Evolutionary conservation across 305 asterid species (phyloP), one percentile per base, ranked within the genome.

Genomic region (Fraxinus greggii): DNA sequence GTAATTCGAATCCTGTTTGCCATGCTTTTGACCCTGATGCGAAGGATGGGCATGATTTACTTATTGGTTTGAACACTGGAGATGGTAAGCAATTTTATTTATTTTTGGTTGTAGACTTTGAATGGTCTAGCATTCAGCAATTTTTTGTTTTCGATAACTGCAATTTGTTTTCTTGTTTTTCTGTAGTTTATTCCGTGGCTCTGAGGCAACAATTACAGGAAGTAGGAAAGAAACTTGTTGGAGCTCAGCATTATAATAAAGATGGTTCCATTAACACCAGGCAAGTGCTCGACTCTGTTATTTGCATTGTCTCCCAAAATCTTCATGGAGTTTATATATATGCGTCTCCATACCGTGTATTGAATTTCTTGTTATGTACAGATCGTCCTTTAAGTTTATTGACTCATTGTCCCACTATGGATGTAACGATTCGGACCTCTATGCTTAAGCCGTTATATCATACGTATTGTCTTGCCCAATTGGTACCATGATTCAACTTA

Each of bases 21-120:
- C 99, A 97, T 89, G 96, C 99, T 65, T 93, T 91, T 91, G 97
- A 97, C 89, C 95, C 98, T n/a, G 98, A 97, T 75, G 91, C 97
- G 24, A 94, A 92, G 90, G 99, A 97, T 73, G 98, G 99, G 26
- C 98, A 97, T 88, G 99, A 97, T 90, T 87, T 97, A 86, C 98
- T 97, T 81, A 93, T 97, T 86, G 99, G 98, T 82, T 88, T 97
- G 77, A 88, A 86, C 88, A 88, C 98, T 75, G 99, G 99, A 85
- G 99, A 97, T 87, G 98, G 99, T 94, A 88, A 82, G 87, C 72
- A 28, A 0, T 31, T 31, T 31, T 31, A 1, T 9, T 38, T 7
- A 1, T 6, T 35, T 35, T 35, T 45, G n/a, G 5, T 45, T 76
- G 80, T 48, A 80, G 29, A 79, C 24, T 72, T 81, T 79, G 61